Evolutionary conservation across 352 stramenopile species (phyloP), one percentile per base, ranked within the genome.

Genomic region (Pythium rhizo-oryzae): DNA sequence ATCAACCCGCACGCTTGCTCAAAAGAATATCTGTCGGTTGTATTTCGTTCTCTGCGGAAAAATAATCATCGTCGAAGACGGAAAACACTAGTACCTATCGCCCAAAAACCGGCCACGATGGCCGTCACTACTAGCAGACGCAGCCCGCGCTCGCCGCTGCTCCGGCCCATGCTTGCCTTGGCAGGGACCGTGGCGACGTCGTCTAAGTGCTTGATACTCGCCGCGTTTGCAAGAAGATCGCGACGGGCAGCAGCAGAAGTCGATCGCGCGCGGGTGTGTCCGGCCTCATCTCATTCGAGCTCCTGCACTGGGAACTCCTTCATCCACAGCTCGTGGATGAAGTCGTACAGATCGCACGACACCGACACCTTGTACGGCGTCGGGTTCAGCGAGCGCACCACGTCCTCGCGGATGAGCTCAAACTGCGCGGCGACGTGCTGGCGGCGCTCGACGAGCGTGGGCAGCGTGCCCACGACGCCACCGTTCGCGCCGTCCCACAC

Each of bases 251-350:
- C 41, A 47, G 35, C 35, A 33, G 50, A 56, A 56, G 23, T n/a
- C 21, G 30, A 56, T 39, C 15, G 55, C 8, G 28, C 65, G 50
- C 37, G 47, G 25, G 46, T 54, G 33, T 47, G 19, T 52, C 35
- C 59, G 16, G 46, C 47, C 24, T 19, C 46, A 61, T 70, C 62
- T 81, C 81, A 94, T 54, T 92, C 78, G 37, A 96, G 78, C 71
- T 96, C 89, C 46, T 89, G 71, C 25, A 96, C 89, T 1, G 88
- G 89, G 74, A 90, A 94, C 72, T 97, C 90, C 68, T 91, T 89
- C 81, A 94, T 93, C 97, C 97, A 99, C 41, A 99, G 80, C 62
- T 98, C 79, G 77, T 99, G 98, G 59, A 99, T 94, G 62, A 98
- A 99, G 47, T 97, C 85, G 74, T 93, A 96, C 71, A 94, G 72